phyloP scores from a whole-genome alignment of 495 filamentous ascomycete genomes.

The Cryomyces antarcticus region DNA sequence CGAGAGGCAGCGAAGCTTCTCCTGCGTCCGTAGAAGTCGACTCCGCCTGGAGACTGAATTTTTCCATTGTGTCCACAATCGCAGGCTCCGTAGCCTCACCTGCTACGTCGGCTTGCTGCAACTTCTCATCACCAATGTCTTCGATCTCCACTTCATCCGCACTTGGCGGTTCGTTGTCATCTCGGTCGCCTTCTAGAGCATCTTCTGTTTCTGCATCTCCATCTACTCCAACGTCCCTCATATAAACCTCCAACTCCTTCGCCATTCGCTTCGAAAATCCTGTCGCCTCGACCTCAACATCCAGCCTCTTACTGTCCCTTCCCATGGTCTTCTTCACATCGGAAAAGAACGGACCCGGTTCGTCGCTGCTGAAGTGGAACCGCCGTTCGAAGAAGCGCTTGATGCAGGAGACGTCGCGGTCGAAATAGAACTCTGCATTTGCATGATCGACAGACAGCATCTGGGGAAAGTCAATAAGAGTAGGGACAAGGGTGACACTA shows the following conservation, averaged over 20 bases:
- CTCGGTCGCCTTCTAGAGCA: slow-evolving; percentile 7
- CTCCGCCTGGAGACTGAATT: too few species aligned
- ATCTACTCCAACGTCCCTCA: slow-evolving; percentile 48
- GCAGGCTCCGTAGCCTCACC: too few species aligned
- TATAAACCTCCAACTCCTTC: slow-evolving; percentile 77
- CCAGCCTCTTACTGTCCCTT: slow-evolving; percentile 46
- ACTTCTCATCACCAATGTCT: neutral
- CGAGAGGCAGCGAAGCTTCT: too few species aligned
- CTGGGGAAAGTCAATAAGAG: slow-evolving; percentile 95
- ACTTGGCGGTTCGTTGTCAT: neutral
- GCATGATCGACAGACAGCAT: slow-evolving; percentile 89
- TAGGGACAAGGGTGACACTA: slow-evolving; percentile 31
- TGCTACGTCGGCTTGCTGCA: too few species aligned
- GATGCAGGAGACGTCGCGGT: slow-evolving; percentile 83
- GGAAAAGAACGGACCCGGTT: slow-evolving; percentile 62
- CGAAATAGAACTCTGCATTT: slow-evolving; percentile 89
- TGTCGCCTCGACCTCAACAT: slow-evolving; percentile 78
- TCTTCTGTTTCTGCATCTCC: slow-evolving; percentile 28
- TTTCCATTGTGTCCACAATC: too few species aligned
- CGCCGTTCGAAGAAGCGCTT: slow-evolving; percentile 78
- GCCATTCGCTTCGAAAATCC: slow-evolving; percentile 93
- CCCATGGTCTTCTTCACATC: slow-evolving; percentile 48
- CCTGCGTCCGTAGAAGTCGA: too few species aligned
- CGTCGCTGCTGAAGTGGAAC: slow-evolving; percentile 69
- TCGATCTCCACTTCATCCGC: neutral